Conservation (phyloP, 192 early-diverging fungal genomes). For the Powellomyces hirtus region DNA sequence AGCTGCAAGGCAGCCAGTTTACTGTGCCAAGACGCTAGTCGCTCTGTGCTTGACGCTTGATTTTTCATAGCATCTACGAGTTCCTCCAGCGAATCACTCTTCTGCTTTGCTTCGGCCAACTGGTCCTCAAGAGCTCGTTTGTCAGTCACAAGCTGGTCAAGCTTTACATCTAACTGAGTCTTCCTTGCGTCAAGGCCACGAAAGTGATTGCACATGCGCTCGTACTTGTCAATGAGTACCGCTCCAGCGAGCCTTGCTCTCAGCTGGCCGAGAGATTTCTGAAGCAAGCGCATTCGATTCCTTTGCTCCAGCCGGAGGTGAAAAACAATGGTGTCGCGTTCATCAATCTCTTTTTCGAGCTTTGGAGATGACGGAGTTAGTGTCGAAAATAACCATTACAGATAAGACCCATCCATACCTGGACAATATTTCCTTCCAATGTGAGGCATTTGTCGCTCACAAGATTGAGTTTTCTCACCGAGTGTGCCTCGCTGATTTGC, state of each 20-base stretch:
- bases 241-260: constrained; percentile 36
- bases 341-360: constrained; percentile 41
- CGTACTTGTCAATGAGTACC: constrained; percentile 38
- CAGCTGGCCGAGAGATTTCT: constrained; percentile 37
- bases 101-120: constrained; percentile 25
- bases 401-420: constrained; percentile 22
- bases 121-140: constrained; percentile 6
- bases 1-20: constrained; percentile 43
- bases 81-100: constrained; percentile 26
- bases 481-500: constrained; percentile 45
- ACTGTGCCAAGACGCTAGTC: constrained; percentile 47
- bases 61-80: constrained; percentile 39
- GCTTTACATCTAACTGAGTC: constrained; percentile 13
- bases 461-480: constrained; percentile 31
- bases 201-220: constrained; percentile 33
- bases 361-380: background rate
- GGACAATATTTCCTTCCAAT: constrained; percentile 37
- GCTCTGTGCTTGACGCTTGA: constrained; percentile 12
- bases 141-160: constrained; percentile 9
- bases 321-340: constrained; percentile 40
- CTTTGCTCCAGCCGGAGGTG: constrained; percentile 42
- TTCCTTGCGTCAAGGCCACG: constrained; percentile 30
- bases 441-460: constrained; percentile 29
- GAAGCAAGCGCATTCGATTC: constrained; percentile 31
- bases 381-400: background rate